Evolutionary conservation across 768 basidiomycete genomes (phyloP).

Genomic region (Roridomyces roridus): DNA sequence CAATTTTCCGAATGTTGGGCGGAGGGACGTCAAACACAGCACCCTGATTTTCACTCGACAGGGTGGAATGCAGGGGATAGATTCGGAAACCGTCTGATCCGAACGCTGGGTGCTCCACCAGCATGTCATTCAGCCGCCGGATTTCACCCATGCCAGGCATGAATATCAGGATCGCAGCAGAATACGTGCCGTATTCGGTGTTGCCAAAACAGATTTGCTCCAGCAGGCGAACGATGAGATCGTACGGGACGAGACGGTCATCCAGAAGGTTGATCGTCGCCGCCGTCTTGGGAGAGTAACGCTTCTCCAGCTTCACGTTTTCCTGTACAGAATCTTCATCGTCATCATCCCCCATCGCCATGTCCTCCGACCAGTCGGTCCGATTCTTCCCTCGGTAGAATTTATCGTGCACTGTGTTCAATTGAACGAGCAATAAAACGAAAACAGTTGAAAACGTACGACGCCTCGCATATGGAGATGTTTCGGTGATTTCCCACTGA

Average conservation of each 20-base stretch:
- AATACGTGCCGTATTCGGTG: conserved; percentile 55
- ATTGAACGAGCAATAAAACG: conserved; percentile 4
- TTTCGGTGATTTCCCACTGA: conserved; percentile 78
- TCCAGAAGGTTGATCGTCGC: conserved; percentile 86
- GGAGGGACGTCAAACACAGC: conserved; percentile 92
- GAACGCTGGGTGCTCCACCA: conserved; percentile 78
- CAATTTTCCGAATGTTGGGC: conserved; percentile 84
- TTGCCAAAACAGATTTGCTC: conserved; percentile 85
- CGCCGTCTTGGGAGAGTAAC: conserved; percentile 79
- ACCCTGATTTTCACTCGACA: conserved; percentile 89
- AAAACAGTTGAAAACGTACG: conserved; percentile 46
- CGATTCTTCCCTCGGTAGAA: conserved; percentile 66
- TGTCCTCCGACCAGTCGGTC: conserved; percentile 84
- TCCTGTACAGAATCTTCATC: conserved; percentile 57
- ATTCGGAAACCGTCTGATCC: conserved; percentile 72
- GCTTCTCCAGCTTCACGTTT: conserved; percentile 69
- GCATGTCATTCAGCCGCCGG: conserved; percentile 81
- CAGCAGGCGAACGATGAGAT: conserved; percentile 83
- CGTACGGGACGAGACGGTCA: conserved; percentile 89
- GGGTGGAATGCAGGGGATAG: conserved; percentile 89
- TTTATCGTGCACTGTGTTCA: conserved; percentile 60
- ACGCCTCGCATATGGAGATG: conserved; percentile 80
- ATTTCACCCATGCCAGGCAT: conserved; percentile 97
- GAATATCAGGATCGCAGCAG: conserved; percentile 87
- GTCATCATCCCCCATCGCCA: conserved; percentile 64